Conservation (phyloP, 768 basidiomycete species). For the Lactarius vividus region DNA sequence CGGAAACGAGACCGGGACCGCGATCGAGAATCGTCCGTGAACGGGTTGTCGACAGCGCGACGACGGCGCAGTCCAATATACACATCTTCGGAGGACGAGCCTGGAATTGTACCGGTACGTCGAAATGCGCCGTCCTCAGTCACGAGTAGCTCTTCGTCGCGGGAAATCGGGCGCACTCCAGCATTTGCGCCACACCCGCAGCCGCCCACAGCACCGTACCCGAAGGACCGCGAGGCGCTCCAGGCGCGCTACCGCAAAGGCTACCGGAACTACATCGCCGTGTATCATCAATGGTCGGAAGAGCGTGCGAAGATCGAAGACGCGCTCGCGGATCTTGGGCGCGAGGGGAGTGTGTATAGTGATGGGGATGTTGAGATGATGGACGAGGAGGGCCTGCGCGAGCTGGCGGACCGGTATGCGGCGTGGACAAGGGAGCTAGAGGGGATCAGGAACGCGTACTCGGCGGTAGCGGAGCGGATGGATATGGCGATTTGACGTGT, state of each 20-base stretch:
- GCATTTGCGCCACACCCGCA: conserved; percentile 14
- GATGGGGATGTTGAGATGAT: conserved; percentile 51
- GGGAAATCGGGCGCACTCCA: conserved; percentile 29
- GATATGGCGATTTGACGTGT: conserved; percentile 11
- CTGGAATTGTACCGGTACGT: conserved; percentile 14
- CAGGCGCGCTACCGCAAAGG: conserved; percentile 51
- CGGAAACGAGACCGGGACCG: conserved; percentile 22
- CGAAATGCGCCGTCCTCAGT: conserved; percentile 28
- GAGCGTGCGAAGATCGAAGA: conserved; percentile 54
- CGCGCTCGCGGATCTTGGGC: conserved; percentile 44
- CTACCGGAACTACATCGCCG: conserved; percentile 50
- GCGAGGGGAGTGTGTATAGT: conserved; percentile 41
- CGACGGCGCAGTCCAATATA: conserved; percentile 26
- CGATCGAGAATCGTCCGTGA: conserved; percentile 21
- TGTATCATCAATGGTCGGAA: conserved; percentile 45
- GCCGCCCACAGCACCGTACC: conserved; percentile 34
- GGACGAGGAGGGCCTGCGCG: conserved; percentile 46
- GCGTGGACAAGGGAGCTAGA: conserved; percentile 53
- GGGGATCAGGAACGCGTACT: conserved; percentile 44
- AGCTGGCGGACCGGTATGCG: conserved; percentile 45
- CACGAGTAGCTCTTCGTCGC: conserved; percentile 34
- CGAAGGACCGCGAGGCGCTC: conserved; percentile 50
- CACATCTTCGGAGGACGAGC: conserved; percentile 28
- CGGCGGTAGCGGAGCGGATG: conserved; percentile 30
- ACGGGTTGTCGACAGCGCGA: conserved; percentile 15